Percentiles rank a stretch among this genome's conserved stretches.
These are phyloP conservation scores for Microsporum audouinii DNA, from an alignment of 2,329 filamentous ascomycete genomes.

Conservation along the genomic window DNA sequence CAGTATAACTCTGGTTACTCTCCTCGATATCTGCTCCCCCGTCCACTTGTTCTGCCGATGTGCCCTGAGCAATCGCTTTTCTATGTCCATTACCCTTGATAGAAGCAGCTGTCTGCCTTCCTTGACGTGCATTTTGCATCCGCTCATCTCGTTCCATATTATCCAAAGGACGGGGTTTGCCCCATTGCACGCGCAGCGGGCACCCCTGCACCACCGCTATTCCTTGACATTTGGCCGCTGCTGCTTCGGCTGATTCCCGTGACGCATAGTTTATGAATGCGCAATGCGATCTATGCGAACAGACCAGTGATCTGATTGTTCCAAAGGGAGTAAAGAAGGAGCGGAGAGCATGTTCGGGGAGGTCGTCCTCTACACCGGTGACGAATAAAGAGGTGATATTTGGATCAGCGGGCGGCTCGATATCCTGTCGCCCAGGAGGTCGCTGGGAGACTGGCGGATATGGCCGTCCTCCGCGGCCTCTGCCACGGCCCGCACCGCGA, in stretches of 20 bases:
- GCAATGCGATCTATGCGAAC: conserved; percentile 93
- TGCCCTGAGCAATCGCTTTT: conserved; percentile 12
- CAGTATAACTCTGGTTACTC: conserved; percentile 31
- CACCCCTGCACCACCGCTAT: conserved; percentile 83
- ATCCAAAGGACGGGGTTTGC: conserved; percentile 80
- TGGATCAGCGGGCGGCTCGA: conserved; percentile 67
- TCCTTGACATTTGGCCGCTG: conserved; percentile 73
- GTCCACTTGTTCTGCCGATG: conserved; percentile 13
- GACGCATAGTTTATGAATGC: conserved; percentile 92
- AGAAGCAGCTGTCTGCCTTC: conserved; percentile 47
- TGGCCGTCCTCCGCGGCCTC: conserved; percentile 41
- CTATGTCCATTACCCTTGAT: conserved; percentile 25
- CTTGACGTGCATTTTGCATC: conserved; percentile 68
- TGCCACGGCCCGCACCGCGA: conserved; percentile 36
- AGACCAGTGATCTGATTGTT: conserved; percentile 82
- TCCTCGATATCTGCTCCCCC: conserved; percentile 27
- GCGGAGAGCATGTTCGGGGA: conserved; percentile 83
- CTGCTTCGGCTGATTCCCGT: conserved; percentile 71
- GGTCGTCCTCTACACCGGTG: conserved; percentile 88
- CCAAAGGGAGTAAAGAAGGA: conserved; percentile 83
- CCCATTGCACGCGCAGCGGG: conserved; percentile 83
- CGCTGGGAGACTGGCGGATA: conserved; percentile 63
- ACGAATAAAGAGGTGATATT: conserved; percentile 90
- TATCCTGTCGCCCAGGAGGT: conserved; percentile 74
- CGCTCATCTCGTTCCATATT: conserved; percentile 82